Evolutionary conservation across 1,139 yeast species (phyloP), one percentile per base, ranked within the genome.

Genomic region (Scheffersomyces illinoinensis): DNA sequence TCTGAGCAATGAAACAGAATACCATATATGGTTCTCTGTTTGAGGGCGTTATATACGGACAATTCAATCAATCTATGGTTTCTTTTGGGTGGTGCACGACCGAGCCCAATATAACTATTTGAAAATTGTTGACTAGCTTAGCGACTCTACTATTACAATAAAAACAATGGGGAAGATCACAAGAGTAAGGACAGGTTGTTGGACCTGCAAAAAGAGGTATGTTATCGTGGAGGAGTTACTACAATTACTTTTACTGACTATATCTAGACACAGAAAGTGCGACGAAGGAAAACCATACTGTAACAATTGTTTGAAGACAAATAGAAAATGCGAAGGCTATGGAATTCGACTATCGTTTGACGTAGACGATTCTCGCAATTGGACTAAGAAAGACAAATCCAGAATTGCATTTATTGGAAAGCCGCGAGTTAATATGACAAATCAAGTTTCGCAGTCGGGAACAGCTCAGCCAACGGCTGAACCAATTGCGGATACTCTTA

Each of bases 271-370:
- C 58, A 71, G 84, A 55, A 86, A 86, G 60, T 86, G 90, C 67
- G 89, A 85, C 68, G 87, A 86, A 64, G 72, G 76, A 0, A 84
- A 82, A 64, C 90, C 90, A 0, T 62, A 65, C 18, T 86, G 90
- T 69, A 72, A 74, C 43, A 85, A 85, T 68, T 86, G 90, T 68
- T 53, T 71, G 18, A 79, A 75, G 53, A 74, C 82, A 4, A 82
- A 81, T 2, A 68, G 83, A 46, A 59, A 60, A 17, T 84, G 88
- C 64, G 85, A 76, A 58, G 87, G 87, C 0, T 84, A 84, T 66
- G 83, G 76, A 0, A 59, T 82, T 6, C 71, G 82, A 57, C 68
- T 83, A 6, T 72, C 79, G 1, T 84, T 83, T 62, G 85, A 81
- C 62, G 83, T 81, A 12, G 84, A 82, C 59, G 84, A 81, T 54